These are phyloP conservation scores for Phialocephala subalpina DNA, from an alignment of 2,329 filamentous ascomycete species.

Conservation along the genomic window DNA sequence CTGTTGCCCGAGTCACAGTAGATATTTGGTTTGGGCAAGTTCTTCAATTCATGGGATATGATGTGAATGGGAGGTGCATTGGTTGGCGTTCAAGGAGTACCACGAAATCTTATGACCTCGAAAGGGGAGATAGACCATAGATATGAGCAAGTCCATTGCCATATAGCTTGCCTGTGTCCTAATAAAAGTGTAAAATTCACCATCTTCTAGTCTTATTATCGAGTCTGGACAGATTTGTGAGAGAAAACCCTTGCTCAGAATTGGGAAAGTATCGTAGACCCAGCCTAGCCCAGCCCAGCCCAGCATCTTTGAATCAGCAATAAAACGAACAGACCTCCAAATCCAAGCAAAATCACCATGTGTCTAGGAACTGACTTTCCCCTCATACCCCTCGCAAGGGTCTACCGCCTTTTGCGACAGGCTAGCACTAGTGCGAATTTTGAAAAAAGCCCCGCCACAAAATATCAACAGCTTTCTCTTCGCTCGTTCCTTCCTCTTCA, in stretches of 20 bases:
- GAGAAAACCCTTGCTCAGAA: background rate
- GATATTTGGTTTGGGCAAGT: background rate
- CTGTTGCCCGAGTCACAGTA: constrained; percentile 56
- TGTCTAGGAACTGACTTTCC: background rate
- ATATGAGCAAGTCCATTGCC: constrained; percentile 8
- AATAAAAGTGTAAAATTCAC: background rate
- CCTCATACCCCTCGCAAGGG: background rate
- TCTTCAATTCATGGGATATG: constrained; percentile 8
- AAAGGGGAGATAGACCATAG: constrained; percentile 9
- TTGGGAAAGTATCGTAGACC: background rate
- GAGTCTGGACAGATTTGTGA: background rate
- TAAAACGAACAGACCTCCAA: background rate
- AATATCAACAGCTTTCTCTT: constrained; percentile 11
- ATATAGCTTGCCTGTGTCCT: constrained; percentile 5
- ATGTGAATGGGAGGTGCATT: constrained; percentile 9
- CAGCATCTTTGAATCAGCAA: background rate
- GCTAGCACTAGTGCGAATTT: constrained; percentile 16
- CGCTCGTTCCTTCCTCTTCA: constrained; percentile 8
- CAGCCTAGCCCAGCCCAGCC: background rate
- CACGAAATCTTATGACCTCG: background rate
- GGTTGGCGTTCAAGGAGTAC: constrained; percentile 9
- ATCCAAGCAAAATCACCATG: background rate
- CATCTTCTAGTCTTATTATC: background rate
- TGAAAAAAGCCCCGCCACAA: constrained; percentile 20
- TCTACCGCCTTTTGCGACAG: background rate